Base-by-base conservation (phyloP, 1,284 basidiomycete species). In the Trichosporon coremiiforme region DNA sequence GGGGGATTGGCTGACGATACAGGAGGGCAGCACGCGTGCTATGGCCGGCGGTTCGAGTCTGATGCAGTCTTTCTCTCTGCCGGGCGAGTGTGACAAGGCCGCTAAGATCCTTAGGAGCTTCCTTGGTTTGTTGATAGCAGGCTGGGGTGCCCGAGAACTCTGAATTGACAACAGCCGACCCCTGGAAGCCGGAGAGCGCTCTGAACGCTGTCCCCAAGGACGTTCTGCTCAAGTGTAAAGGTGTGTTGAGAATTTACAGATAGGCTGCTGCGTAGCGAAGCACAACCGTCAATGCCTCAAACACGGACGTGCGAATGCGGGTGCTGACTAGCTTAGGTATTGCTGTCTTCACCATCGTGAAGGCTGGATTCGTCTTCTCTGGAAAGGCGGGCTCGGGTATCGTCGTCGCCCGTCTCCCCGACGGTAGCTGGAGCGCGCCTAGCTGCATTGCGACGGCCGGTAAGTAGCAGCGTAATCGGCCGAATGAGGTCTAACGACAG, bases 371-470 rank as follows among this genome's bases (percentile, higher is more conserved):
- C 85, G 89, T 98, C 69, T 97, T 98, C 87, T 95, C 93, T 9
- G 96, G 94, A 66, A 96, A 95, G 84, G 94, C 93, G 1, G 96
- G 96, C 45, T 94, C 92, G 0, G 96, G 96, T 9, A 85, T 99
- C 70, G 95, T 99, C 80, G 91, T 98, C 77, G 93, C 96, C 10
- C 90, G 97, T 17, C 88, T 98, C 45, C 92, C 93, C 4, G 95
- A 98, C 79, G 97, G 96, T 72, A 95, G 92, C 22, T 98, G 96
- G 96, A 95, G 92, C 64, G 95, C 95, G 0, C 96, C 96, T 0
- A 94, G 91, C 57, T 98, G 95, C 84, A 97, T 99, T 80, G 95
- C 93, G n/a, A 98, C 95, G 0, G 95, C 93, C 29, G 94, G 94
- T 69, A 25, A 63, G 71, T 73, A 17, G 4, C 5, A 9, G 7